These are phyloP conservation scores for Entomortierella lignicola DNA, from an alignment of 192 early-diverging fungal species.

Conservation along the genomic window DNA sequence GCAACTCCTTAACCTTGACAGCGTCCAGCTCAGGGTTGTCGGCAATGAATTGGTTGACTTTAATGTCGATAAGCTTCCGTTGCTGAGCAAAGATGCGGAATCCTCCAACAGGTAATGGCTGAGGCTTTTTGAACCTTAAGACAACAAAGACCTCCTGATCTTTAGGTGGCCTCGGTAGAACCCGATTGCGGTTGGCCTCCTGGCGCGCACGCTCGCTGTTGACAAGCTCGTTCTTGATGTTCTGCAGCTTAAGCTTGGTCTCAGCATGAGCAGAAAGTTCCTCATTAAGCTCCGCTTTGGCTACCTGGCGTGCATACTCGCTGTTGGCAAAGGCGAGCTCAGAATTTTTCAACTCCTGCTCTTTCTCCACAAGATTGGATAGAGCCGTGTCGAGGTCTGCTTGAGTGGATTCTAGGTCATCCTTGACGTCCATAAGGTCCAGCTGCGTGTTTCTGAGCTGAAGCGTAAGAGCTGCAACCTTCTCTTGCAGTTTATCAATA, in stretches of 20 bases:
- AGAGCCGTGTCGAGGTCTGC: conserved; percentile 10
- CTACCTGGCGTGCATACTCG: conserved; percentile 16
- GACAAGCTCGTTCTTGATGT: conserved; percentile 1
- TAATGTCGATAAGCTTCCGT: neutral
- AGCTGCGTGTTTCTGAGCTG: conserved; percentile 29
- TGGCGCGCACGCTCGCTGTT: conserved; percentile 10
- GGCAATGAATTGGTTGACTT: conserved; percentile 11
- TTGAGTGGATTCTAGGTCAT: conserved; percentile 19
- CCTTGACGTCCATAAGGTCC: conserved; percentile 14
- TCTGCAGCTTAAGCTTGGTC: conserved; percentile 10
- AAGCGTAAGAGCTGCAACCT: conserved; percentile 24
- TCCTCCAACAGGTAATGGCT: no score
- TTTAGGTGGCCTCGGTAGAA: conserved; percentile 3
- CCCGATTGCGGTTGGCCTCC: conserved; percentile 8
- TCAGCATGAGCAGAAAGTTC: neutral
- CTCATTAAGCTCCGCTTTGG: neutral
- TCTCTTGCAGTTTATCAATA: no score
- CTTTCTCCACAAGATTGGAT: conserved; percentile 14
- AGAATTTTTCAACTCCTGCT: conserved; percentile 10
- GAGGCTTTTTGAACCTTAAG: conserved; percentile 4
- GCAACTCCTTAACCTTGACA: neutral
- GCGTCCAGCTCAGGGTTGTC: neutral
- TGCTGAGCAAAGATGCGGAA: conserved; percentile 8
- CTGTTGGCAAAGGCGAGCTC: conserved; percentile 13
- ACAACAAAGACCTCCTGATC: neutral